Evolutionary conservation across 371 early-diverging fungal species (phyloP).

Genomic region (Mortierella sp.): DNA sequence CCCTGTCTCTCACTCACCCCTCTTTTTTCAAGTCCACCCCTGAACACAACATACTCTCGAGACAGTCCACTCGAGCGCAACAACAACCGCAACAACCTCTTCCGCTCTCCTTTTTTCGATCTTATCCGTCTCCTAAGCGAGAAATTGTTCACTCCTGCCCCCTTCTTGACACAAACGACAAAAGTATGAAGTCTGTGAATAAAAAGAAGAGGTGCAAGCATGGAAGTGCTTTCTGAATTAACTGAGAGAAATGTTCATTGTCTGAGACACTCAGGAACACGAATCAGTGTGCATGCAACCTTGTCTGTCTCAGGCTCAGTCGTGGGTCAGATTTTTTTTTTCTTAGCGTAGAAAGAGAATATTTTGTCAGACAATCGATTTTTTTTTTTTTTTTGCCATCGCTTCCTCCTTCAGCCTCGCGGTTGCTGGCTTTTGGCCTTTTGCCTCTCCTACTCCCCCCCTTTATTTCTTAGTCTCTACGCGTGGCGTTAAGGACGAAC

Average conservation of each 20-base stretch:
- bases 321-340: neutral
- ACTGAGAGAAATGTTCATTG: neutral
- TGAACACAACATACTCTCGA: slow-evolving; percentile 1
- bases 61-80: neutral
- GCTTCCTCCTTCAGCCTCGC: no score
- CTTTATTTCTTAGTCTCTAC: no score
- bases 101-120: neutral
- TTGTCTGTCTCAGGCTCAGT: neutral
- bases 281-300: neutral
- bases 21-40: neutral
- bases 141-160: neutral
- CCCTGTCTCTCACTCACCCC: neutral
- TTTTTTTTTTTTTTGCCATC: no score
- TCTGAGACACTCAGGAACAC: neutral
- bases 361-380: no score
- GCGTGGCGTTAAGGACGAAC: no score
- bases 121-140: neutral
- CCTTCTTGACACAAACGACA: neutral
- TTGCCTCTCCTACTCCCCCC: no score
- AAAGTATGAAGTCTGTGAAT: neutral
- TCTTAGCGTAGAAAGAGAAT: no score
- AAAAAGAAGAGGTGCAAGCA: neutral
- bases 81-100: neutral
- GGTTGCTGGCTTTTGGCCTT: no score
- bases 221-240: neutral